These are phyloP conservation scores for Ceratocystis destructans DNA, from an alignment of 2,329 filamentous ascomycete species.

Conservation along the genomic window DNA sequence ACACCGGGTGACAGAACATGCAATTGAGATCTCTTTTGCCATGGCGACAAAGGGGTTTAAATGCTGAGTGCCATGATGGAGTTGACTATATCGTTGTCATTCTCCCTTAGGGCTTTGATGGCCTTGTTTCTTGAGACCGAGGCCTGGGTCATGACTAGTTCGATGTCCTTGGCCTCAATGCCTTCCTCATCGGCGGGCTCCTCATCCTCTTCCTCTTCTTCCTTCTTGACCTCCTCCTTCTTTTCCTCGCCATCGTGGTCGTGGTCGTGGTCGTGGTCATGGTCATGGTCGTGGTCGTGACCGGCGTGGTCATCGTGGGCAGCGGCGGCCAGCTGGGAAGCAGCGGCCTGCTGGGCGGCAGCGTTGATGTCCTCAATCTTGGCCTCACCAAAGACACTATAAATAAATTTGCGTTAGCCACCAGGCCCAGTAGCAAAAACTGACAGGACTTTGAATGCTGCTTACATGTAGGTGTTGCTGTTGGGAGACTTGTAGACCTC, in stretches of 20 bases:
- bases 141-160: constrained; percentile 97
- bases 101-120: constrained; percentile 96
- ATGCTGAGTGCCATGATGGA: constrained; percentile 97
- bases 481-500: constrained; percentile 99
- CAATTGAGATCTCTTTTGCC: neutral
- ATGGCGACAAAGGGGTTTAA: constrained; percentile 30
- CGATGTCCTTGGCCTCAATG: constrained; percentile 97
- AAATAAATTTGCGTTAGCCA: neutral
- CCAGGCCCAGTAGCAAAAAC: too few species aligned
- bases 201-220: constrained; percentile 77
- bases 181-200: constrained; percentile 93
- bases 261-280: constrained; percentile 47
- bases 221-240: constrained; percentile 81
- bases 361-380: constrained; percentile 99
- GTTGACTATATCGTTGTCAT: constrained; percentile 99
- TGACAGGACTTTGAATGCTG: constrained; percentile 18
- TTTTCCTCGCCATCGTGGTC: constrained; percentile 61
- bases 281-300: constrained; percentile 57
- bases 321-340: constrained; percentile 80
- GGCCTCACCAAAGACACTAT: constrained; percentile 95
- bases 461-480: constrained; percentile 99
- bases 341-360: constrained; percentile 87
- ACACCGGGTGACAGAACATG: neutral
- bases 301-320: constrained; percentile 43
- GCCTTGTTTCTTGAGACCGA: constrained; percentile 96